These are phyloP conservation scores for Aurinia saxatilis DNA, from an alignment of 345 rosid genomes.

Conservation along the genomic window DNA sequence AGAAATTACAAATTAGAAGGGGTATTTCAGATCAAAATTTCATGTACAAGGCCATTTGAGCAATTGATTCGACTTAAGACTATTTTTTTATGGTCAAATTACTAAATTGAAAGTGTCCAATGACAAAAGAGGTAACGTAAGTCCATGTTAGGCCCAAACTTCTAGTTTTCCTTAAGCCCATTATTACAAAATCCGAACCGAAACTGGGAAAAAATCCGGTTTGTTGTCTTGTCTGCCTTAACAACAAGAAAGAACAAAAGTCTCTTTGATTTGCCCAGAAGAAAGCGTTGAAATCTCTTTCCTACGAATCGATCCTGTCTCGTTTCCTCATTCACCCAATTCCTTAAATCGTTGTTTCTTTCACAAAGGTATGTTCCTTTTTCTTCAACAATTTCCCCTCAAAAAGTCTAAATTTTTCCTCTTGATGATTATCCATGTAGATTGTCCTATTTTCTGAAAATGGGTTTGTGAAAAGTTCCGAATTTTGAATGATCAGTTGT, in stretches of 20 bases:
- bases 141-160: not conserved
- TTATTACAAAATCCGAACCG: constrained; percentile 9
- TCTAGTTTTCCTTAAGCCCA: not conserved
- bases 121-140: not conserved
- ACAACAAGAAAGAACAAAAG: not conserved
- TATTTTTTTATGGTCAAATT: not conserved
- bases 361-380: constrained; percentile 8
- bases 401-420: no score
- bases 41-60: no score
- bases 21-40: no score
- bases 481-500: constrained; percentile 7
- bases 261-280: constrained; percentile 21
- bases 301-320: constrained; percentile 4
- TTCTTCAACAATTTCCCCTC: constrained; percentile 5
- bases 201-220: not conserved
- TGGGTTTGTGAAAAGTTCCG: not conserved
- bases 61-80: no score
- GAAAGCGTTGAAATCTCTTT: constrained; percentile 29
- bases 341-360: not conserved
- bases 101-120: no score
- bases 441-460: not conserved
- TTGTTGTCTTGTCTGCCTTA: not conserved
- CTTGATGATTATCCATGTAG: not conserved
- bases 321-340: not conserved
- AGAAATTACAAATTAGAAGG: no score